phyloP scores from a whole-genome alignment of 2,329 filamentous ascomycete genomes.

The Gremmenia infestans region DNA sequence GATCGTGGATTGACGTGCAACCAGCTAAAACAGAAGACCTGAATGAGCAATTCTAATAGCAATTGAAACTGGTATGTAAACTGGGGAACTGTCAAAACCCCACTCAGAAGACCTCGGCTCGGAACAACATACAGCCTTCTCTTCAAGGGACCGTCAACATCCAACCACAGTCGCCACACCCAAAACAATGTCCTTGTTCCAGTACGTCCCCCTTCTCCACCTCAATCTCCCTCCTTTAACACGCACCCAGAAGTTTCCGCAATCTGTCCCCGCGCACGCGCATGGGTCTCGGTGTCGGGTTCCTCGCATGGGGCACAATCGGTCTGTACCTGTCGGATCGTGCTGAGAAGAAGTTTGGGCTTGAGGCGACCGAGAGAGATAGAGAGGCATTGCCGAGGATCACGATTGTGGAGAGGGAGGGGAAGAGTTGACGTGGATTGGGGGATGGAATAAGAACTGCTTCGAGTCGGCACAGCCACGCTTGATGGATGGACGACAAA shows the following conservation, averaged over 20 bases:
- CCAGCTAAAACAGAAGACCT: too few species aligned
- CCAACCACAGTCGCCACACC: neutral
- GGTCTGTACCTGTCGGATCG: slow-evolving; percentile 71
- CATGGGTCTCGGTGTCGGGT: slow-evolving; percentile 63
- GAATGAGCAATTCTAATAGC: too few species aligned
- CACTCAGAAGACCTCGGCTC: too few species aligned
- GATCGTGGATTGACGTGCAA: too few species aligned
- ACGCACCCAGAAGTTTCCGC: slow-evolving; percentile 47
- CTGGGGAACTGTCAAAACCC: too few species aligned
- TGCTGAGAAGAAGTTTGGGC: slow-evolving; percentile 67
- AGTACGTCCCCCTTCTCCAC: slow-evolving; percentile 1
- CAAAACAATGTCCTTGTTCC: slow-evolving; percentile 5
- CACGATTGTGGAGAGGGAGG: slow-evolving; percentile 49
- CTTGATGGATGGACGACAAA: too few species aligned
- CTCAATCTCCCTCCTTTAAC: neutral
- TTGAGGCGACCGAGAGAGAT: slow-evolving; percentile 69
- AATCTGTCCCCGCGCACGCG: slow-evolving; percentile 67
- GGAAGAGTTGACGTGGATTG: neutral
- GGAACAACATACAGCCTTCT: too few species aligned
- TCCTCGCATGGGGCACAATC: slow-evolving; percentile 70
- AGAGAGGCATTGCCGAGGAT: slow-evolving; percentile 65
- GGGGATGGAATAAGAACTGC: neutral
- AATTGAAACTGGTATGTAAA: too few species aligned
- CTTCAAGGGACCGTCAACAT: neutral
- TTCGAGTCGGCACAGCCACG: too few species aligned